Evolutionary conservation across 805 yeast genomes (phyloP).

Genomic region (Ogataea neopini): DNA sequence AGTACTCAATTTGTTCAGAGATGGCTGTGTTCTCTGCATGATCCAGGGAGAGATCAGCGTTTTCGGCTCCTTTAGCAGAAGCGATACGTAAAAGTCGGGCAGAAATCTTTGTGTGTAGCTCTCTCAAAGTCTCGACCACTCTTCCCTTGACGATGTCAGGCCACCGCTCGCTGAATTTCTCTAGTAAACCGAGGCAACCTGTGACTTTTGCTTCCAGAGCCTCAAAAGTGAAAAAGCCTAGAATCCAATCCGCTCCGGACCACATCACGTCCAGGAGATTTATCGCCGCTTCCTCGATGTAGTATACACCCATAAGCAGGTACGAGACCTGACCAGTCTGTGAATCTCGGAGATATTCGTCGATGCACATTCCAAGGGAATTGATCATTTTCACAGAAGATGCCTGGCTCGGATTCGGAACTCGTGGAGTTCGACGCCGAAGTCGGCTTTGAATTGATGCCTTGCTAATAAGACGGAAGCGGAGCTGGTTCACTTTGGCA

Average conservation of each 20-base stretch:
- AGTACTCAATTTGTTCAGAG: conserved; percentile 11
- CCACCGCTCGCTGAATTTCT: conserved; percentile 17
- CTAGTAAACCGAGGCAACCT: conserved; percentile 11
- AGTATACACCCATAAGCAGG: conserved; percentile 18
- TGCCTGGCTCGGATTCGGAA: conserved; percentile 11
- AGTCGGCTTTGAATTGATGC: conserved; percentile 17
- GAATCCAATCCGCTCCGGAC: conserved; percentile 16
- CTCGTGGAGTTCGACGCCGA: conserved; percentile 18
- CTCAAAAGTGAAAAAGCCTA: conserved; percentile 13
- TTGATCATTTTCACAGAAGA: conserved; percentile 16
- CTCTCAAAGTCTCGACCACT: conserved; percentile 12
- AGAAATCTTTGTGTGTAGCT: conserved; percentile 8
- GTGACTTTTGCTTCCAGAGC: conserved; percentile 15
- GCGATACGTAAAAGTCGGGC: conserved; percentile 3
- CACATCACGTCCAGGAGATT: conserved; percentile 18
- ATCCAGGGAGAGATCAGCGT: background rate
- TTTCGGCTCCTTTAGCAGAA: background rate
- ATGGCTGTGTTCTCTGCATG: conserved; percentile 1
- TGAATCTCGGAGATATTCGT: conserved; percentile 19
- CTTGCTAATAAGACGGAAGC: conserved; percentile 18
- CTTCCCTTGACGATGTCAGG: conserved; percentile 14
- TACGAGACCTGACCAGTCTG: conserved; percentile 15
- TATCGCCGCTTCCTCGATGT: conserved; percentile 17
- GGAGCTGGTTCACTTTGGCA: conserved; percentile 17
- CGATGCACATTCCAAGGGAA: conserved; percentile 12